Conservation (phyloP, 106 monocot species). For the Acorus gramineus region DNA sequence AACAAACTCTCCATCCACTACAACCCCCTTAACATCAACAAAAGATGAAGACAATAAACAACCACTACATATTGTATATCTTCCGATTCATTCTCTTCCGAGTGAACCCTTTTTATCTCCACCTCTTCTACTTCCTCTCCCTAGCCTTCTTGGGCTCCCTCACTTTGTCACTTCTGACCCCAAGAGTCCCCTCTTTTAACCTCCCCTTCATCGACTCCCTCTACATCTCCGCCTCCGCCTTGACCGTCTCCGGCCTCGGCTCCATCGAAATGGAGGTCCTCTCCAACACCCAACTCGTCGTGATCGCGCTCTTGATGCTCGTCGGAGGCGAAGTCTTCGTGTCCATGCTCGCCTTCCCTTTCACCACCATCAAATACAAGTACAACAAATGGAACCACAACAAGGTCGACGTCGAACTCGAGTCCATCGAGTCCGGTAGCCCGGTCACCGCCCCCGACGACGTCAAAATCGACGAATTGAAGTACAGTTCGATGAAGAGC, state of each 20-base stretch:
- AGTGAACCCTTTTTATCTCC: constrained; percentile 26
- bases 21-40: no score
- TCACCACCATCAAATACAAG: constrained; percentile 3
- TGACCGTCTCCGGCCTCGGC: constrained; percentile 32
- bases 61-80: neutral
- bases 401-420: no score
- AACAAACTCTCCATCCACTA: no score
- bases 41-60: no score
- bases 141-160: constrained; percentile 23
- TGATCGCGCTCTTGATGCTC: constrained; percentile 42
- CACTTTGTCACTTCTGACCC: constrained; percentile 13
- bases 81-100: constrained; percentile 10
- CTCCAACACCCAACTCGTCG: constrained; percentile 33
- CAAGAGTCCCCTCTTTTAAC: constrained; percentile 1
- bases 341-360: constrained; percentile 16
- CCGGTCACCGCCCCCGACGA: neutral
- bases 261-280: constrained; percentile 35
- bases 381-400: neutral
- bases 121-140: constrained; percentile 23
- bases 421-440: no score
- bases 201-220: constrained; percentile 39
- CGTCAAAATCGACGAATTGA: neutral
- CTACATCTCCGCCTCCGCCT: constrained; percentile 41
- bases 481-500: neutral
- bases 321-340: constrained; percentile 37